Conservation (phyloP, 257 asterid species). For the Marsdenia floribunda region DNA sequence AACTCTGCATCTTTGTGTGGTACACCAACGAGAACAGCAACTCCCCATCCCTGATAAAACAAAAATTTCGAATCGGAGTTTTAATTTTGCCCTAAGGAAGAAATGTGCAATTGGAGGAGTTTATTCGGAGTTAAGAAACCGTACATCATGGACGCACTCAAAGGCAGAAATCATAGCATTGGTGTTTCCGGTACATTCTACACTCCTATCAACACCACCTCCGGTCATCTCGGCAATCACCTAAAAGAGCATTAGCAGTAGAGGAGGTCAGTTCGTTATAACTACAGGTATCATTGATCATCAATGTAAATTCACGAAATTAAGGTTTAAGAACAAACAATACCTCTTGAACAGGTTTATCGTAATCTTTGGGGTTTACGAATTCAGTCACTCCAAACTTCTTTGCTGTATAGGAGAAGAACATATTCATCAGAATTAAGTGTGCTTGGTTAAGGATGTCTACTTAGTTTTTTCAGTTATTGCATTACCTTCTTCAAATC, state of each 20-base stretch:
- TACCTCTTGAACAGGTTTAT: constrained; percentile 73
- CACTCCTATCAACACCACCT: constrained; percentile 78
- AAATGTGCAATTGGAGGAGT: background rate
- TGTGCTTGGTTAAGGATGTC: background rate
- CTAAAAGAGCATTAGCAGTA: constrained; percentile 16
- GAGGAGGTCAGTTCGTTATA: background rate
- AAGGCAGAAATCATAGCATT: constrained; percentile 78
- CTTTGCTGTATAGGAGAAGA: constrained; percentile 43
- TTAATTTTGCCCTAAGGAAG: background rate
- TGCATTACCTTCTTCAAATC: constrained; percentile 46
- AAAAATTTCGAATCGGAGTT: background rate
- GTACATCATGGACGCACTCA: constrained; percentile 77
- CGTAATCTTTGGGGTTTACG: constrained; percentile 63
- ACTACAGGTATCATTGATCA: background rate
- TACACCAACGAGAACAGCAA: constrained; percentile 73
- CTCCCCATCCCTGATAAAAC: constrained; percentile 67
- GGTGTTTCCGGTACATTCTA: constrained; percentile 73
- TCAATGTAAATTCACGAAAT: background rate
- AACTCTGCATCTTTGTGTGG: constrained; percentile 58
- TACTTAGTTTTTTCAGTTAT: background rate
- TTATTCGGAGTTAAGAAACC: background rate
- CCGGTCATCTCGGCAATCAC: constrained; percentile 65
- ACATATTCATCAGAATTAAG: background rate
- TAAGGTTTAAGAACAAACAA: background rate
- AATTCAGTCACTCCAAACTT: constrained; percentile 74